Percentiles rank a stretch among this genome's conserved stretches.
Evolutionary conservation across 2,329 filamentous ascomycete species (phyloP).

Genomic region (Clonostachys rhizophaga): DNA sequence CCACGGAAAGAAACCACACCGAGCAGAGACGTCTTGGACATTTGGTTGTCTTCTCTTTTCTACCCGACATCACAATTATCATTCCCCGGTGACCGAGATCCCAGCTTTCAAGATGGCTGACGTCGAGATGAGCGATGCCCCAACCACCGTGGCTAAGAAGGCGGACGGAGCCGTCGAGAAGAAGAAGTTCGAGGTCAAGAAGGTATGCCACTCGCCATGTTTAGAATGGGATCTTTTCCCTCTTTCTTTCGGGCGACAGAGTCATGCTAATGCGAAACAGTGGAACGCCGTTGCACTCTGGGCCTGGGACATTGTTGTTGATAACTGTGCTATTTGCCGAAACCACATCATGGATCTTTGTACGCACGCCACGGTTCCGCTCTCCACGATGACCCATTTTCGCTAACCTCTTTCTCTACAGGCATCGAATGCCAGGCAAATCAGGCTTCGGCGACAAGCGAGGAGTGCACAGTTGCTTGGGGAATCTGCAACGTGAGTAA

Average conservation of each 20-base stretch:
- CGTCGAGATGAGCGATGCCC: constrained; percentile 92
- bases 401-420: constrained; percentile 20
- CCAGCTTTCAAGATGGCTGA: constrained; percentile 67
- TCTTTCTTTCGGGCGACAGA: neutral
- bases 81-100: no score
- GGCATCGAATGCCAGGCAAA: constrained; percentile 99
- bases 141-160: constrained; percentile 45
- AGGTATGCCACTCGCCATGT: constrained; percentile 52
- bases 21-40: neutral
- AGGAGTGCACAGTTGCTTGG: constrained; percentile 98
- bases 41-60: no score
- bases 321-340: constrained; percentile 98
- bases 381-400: neutral
- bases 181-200: constrained; percentile 98
- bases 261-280: constrained; percentile 37
- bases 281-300: constrained; percentile 98
- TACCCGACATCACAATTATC: no score
- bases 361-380: constrained; percentile 33
- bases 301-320: constrained; percentile 99
- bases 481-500: constrained; percentile 92
- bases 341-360: constrained; percentile 99
- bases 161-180: constrained; percentile 60
- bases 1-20: neutral
- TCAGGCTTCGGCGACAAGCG: constrained; percentile 92
- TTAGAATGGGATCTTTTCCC: neutral